Conservation (phyloP, 2,329 filamentous ascomycete species). For the Xylogone sp. region DNA sequence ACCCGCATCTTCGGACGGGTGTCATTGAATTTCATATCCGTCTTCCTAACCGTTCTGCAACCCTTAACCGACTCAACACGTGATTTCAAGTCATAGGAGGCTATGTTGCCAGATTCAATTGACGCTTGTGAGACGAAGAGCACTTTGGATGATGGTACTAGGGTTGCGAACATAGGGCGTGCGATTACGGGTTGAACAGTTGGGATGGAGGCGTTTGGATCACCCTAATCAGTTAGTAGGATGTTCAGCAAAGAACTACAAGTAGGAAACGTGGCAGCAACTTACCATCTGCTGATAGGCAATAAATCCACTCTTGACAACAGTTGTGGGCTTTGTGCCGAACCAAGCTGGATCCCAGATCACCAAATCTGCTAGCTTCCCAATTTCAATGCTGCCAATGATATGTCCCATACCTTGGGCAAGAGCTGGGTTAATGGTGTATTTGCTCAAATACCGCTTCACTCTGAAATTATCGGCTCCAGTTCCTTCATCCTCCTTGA, state of each 20-base stretch:
- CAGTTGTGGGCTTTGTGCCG: conserved; percentile 75
- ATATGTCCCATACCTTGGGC: conserved; percentile 87
- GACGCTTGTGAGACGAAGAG: conserved; percentile 79
- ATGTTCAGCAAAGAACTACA: too few species aligned
- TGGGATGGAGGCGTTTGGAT: conserved; percentile 80
- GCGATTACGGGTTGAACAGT: conserved; percentile 82
- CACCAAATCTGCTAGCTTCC: conserved; percentile 86
- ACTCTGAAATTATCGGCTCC: conserved; percentile 87
- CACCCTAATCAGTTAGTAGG: too few species aligned
- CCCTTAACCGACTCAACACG: conserved; percentile 74
- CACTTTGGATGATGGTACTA: conserved; percentile 69
- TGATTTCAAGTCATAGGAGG: conserved; percentile 73
- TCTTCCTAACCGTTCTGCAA: conserved; percentile 73
- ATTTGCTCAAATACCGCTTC: conserved; percentile 91
- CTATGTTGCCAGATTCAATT: conserved; percentile 62
- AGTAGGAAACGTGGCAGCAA: too few species aligned
- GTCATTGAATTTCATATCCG: conserved; percentile 88
- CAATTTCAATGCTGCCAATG: conserved; percentile 81
- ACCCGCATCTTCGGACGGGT: conserved; percentile 82
- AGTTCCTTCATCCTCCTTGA: conserved; percentile 75
- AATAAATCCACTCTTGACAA: conserved; percentile 88
- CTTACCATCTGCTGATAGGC: conserved; percentile 77
- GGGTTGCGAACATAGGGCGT: conserved; percentile 79
- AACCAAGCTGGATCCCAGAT: conserved; percentile 85
- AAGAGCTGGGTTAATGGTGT: conserved; percentile 91